Evolutionary conservation across 441 rosid species (phyloP), one percentile per base, ranked within the genome.

Genomic region (Populus hybrid): DNA sequence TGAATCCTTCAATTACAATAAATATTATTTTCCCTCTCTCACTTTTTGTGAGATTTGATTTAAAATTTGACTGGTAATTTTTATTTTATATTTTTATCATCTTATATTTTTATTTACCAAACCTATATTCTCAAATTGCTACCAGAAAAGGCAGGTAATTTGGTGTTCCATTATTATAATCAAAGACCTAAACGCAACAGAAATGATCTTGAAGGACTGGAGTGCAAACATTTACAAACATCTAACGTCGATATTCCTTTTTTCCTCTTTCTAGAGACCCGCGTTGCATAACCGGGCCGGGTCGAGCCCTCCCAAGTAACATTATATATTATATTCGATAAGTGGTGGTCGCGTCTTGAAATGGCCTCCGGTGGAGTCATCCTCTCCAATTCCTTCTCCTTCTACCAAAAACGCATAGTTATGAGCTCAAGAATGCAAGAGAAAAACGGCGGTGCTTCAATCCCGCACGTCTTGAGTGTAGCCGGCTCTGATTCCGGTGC

Each of bases 401-500:
- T 14, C 42, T 34, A 71, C 35, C 66, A 34, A 11, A 72, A 59
- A 46, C 66, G 5, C 50, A 23, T 28, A 12, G 38, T 67, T 80
- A 50, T 57, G 66, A 80, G 68, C 9, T 76, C 76, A 46, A 38
- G 64, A 23, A 6, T 53, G 61, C n/a, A 1, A 53, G 61, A 53
- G 61, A 53, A 53, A 18, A 53, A 53, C 0, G 21, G 21, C 19
- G 77, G 61, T 24, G 81, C 73, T 70, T 3, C 83, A 83, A 79
- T 86, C 21, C 93, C 98, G 3, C 99, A 94, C 66, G 96, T 96
- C 2, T 42, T 94, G 74, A 89, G 93, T 0, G 96, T 96, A 61
- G 98, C 97, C 23, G 99, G 98, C 35, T 96, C 98, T 12, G 98
- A 96, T 87, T 96, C 98, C 2, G 97, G 98, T 4, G 95, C 91